These are phyloP conservation scores for Phytopythium cucurbitacearum DNA, from an alignment of 352 stramenopile species.

Conservation along the genomic window DNA sequence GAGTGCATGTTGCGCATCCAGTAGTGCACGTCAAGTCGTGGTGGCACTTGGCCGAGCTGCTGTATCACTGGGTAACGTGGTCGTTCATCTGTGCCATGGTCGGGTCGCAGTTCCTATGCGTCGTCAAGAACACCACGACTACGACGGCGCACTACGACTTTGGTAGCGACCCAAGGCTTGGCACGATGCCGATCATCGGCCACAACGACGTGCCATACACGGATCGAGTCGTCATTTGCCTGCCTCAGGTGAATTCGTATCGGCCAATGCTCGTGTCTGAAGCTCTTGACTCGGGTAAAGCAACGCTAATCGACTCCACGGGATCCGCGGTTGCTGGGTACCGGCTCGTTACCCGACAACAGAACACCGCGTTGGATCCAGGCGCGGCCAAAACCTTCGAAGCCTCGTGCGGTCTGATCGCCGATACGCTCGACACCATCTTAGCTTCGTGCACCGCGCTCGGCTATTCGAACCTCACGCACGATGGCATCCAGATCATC, in stretches of 20 bases:
- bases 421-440: constrained; percentile 5
- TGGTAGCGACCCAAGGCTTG: constrained; percentile 3
- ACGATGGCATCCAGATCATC: constrained; percentile 7
- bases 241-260: constrained; percentile 11
- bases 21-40: not conserved
- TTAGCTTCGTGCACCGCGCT: constrained; percentile 6
- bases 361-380: not conserved
- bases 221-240: constrained; percentile 27
- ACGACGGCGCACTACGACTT: not conserved
- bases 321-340: constrained; percentile 18
- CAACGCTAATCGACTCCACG: constrained; percentile 3
- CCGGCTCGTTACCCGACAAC: constrained; percentile 12
- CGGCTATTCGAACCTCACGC: constrained; percentile 10
- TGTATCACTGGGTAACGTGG: constrained; percentile 27
- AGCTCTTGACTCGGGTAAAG: constrained; percentile 3
- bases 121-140: constrained; percentile 12
- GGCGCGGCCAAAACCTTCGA: not conserved
- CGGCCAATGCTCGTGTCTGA: constrained; percentile 15
- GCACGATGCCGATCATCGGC: constrained; percentile 11
- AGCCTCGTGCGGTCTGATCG: constrained; percentile 7
- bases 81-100: constrained; percentile 15
- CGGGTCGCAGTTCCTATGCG: constrained; percentile 19
- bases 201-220: constrained; percentile 34
- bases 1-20: not conserved
- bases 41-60: not conserved